A percentile compares a stretch with the other conserved stretches of the same genome.
Conservation (phyloP, 2,329 filamentous ascomycete genomes). For the Nemania sp. region DNA sequence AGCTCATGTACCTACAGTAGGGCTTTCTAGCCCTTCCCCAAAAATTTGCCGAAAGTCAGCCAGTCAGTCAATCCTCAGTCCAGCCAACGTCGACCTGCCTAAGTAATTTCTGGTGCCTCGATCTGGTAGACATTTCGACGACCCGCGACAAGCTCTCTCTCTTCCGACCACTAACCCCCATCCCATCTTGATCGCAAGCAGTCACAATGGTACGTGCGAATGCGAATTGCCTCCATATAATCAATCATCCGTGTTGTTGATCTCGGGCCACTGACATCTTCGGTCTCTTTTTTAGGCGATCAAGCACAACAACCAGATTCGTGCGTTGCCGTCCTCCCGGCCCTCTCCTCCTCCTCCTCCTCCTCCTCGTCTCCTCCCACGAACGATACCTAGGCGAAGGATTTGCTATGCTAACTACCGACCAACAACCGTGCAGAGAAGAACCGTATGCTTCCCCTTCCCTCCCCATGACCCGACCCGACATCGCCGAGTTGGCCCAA, state of each 20-base stretch:
- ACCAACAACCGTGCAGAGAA: conserved; percentile 61
- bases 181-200: conserved; percentile 56
- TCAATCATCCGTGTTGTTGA: conserved; percentile 25
- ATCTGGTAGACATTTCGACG: conserved; percentile 43
- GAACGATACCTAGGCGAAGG: not conserved
- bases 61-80: conserved; percentile 31
- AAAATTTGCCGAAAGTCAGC: conserved; percentile 47
- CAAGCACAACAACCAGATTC: conserved; percentile 99
- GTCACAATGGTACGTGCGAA: conserved; percentile 48
- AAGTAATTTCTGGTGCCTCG: conserved; percentile 43
- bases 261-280: conserved; percentile 37
- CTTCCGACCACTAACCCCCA: conserved; percentile 50
- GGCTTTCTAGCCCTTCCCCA: conserved; percentile 50
- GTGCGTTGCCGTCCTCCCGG: conserved; percentile 14
- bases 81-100: conserved; percentile 13
- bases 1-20: too few relatives aligned
- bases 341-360: too few relatives aligned
- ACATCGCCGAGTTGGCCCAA: not conserved
- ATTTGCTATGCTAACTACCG: conserved; percentile 12
- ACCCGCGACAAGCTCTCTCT: conserved; percentile 39
- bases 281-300: conserved; percentile 74
- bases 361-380: not conserved
- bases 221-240: conserved; percentile 4
- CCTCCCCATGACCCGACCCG: conserved; percentile 1
- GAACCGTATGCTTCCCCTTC: conserved; percentile 71